A percentile compares a stretch with the other conserved stretches of the same genome.
phyloP scores from a whole-genome alignment of 1,284 basidiomycete species.

The Fomitopsis palustris region DNA sequence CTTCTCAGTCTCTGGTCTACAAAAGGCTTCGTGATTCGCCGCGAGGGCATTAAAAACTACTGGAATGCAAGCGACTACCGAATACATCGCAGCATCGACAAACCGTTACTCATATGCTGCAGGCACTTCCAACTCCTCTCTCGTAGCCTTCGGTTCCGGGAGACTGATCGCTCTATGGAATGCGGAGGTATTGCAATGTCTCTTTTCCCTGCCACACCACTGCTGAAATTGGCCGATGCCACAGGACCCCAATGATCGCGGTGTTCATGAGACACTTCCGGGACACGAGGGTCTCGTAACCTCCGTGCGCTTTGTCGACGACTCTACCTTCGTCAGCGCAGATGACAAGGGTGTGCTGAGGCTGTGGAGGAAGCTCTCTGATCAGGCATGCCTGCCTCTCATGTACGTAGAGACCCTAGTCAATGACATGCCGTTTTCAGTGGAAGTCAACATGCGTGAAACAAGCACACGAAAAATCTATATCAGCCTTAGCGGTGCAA shows the following conservation, averaged over 20 bases:
- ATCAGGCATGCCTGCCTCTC: constrained; percentile 33
- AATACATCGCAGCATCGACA: constrained; percentile 78
- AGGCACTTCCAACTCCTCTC: constrained; percentile 48
- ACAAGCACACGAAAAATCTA: constrained; percentile 62
- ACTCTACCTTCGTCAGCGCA: constrained; percentile 57
- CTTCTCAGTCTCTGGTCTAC: not conserved
- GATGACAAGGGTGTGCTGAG: constrained; percentile 69
- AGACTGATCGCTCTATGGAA: constrained; percentile 80
- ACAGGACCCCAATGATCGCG: constrained; percentile 47
- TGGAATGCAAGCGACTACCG: constrained; percentile 30
- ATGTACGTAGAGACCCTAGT: constrained; percentile 14
- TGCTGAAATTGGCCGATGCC: not conserved
- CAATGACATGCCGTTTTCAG: constrained; percentile 35
- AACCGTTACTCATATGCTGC: constrained; percentile 75
- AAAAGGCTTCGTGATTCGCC: no score
- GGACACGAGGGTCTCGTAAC: constrained; percentile 79
- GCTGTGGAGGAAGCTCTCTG: constrained; percentile 45
- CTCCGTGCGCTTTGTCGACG: constrained; percentile 60
- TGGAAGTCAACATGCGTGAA: constrained; percentile 45
- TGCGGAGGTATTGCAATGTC: constrained; percentile 37
- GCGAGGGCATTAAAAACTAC: no score
- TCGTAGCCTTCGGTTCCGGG: constrained; percentile 79
- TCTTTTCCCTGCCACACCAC: not conserved
- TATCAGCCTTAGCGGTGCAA: constrained; percentile 61
- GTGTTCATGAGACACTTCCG: constrained; percentile 66